phyloP scores from a whole-genome alignment of 1,139 yeast genomes.

The Pichia sp. region DNA sequence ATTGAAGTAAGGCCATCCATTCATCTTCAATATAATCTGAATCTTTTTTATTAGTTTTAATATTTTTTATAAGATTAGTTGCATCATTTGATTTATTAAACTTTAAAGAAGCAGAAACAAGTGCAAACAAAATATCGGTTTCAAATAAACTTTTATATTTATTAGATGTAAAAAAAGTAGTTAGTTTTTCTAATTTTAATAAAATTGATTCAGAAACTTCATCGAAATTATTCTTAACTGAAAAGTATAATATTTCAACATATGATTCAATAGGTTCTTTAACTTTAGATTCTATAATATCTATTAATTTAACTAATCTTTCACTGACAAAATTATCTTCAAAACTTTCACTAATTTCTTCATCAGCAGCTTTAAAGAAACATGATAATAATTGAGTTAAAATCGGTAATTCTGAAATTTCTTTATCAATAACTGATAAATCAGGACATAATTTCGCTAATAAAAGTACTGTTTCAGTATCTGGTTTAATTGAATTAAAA shows the following conservation, averaged over 20 bases:
- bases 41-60: conserved; percentile 12
- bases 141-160: conserved; percentile 13
- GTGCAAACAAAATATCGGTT: conserved; percentile 25
- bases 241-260: conserved; percentile 27
- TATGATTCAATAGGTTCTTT: conserved; percentile 21
- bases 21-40: conserved; percentile 20
- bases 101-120: conserved; percentile 24
- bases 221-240: conserved; percentile 25
- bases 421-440: conserved; percentile 12
- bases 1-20: conserved; percentile 25
- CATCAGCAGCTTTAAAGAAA: conserved; percentile 27
- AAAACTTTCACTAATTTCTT: conserved; percentile 24
- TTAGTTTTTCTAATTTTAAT: conserved; percentile 18
- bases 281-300: conserved; percentile 18
- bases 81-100: conserved; percentile 17
- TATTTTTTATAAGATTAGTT: conserved; percentile 14
- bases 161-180: conserved; percentile 15
- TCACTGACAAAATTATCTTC: conserved; percentile 25
- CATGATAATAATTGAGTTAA: conserved; percentile 16
- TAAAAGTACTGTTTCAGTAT: conserved; percentile 23
- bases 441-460: conserved; percentile 21
- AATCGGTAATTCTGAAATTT: conserved; percentile 8
- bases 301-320: conserved; percentile 18
- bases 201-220: conserved; percentile 21
- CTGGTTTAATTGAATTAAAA: conserved; percentile 24